A percentile compares a stretch with the other conserved stretches of the same genome.
These are phyloP conservation scores for Quercus agrifolia DNA, from an alignment of 306 rosid species.

Conservation along the genomic window DNA sequence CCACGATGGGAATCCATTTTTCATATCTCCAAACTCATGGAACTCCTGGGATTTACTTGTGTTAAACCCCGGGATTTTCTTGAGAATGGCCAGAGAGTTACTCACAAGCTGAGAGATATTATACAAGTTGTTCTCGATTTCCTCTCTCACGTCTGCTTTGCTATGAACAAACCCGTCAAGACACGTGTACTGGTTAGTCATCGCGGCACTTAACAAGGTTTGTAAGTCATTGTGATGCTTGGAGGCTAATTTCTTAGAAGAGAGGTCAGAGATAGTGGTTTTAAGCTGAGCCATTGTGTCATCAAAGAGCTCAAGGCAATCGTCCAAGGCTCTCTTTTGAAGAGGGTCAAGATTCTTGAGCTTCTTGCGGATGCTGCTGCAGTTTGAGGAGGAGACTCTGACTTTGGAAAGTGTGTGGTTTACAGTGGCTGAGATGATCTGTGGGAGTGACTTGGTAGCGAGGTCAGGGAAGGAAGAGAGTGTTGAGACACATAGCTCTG, in stretches of 20 bases:
- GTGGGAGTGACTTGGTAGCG: conserved; percentile 47
- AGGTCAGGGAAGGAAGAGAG: conserved; percentile 55
- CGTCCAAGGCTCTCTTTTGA: conserved; percentile 61
- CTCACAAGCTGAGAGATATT: conserved; percentile 53
- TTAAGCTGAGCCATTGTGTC: conserved; percentile 46
- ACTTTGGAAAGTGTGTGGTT: conserved; percentile 49
- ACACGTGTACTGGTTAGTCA: conserved; percentile 87
- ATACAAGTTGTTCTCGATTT: conserved; percentile 31
- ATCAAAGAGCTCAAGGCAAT: conserved; percentile 61
- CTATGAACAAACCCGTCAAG: conserved; percentile 63
- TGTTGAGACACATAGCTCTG: conserved; percentile 65
- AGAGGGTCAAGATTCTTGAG: conserved; percentile 17
- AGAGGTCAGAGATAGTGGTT: conserved; percentile 41
- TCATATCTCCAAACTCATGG: conserved; percentile 50
- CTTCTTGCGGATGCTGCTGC: conserved; percentile 23
- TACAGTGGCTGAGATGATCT: conserved; percentile 40
- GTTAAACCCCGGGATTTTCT: conserved; percentile 46
- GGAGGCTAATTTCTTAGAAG: conserved; percentile 8
- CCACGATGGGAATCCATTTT: conserved; percentile 66
- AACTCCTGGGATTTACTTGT: conserved; percentile 18
- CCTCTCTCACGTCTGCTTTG: conserved; percentile 24
- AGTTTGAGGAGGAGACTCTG: conserved; percentile 43
- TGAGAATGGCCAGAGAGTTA: conserved; percentile 66
- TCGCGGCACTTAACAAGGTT: conserved; percentile 71
- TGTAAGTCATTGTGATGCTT: conserved; percentile 32